Percentiles rank a stretch among this genome's conserved stretches.
Evolutionary conservation across 768 basidiomycete genomes (phyloP).

Genomic region (Lactifluus subvellereus): DNA sequence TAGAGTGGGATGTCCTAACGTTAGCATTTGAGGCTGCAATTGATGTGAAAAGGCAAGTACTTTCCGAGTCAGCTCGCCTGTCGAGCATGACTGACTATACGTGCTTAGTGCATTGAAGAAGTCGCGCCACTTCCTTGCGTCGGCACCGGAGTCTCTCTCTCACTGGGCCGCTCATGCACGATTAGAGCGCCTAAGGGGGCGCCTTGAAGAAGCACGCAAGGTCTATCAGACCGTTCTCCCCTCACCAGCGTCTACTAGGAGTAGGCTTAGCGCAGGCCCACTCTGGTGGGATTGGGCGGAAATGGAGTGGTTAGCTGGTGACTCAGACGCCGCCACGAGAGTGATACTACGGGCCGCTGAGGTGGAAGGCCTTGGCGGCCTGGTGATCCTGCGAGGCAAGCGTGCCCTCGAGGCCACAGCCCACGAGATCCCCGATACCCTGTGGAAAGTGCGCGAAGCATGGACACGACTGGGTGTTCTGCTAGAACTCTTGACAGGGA

Average conservation of each 20-base stretch:
- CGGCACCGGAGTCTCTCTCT: constrained; percentile 47
- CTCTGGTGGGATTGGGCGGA: constrained; percentile 86
- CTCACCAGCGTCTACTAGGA: constrained; percentile 36
- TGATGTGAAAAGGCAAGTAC: constrained; percentile 50
- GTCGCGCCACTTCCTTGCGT: constrained; percentile 58
- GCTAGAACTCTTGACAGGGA: constrained; percentile 51
- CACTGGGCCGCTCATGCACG: constrained; percentile 77
- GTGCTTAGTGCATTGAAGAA: constrained; percentile 55
- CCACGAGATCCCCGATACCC: constrained; percentile 25
- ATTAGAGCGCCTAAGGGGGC: constrained; percentile 61
- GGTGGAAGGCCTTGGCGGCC: constrained; percentile 46
- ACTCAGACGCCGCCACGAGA: constrained; percentile 44
- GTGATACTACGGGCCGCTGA: constrained; percentile 52
- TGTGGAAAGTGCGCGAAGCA: constrained; percentile 54
- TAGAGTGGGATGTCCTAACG: constrained; percentile 58
- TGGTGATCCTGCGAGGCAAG: constrained; percentile 58
- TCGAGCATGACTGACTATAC: background rate
- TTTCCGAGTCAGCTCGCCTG: background rate
- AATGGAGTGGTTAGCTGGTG: constrained; percentile 67
- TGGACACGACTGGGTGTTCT: constrained; percentile 65
- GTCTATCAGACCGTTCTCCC: constrained; percentile 65
- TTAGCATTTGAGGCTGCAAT: constrained; percentile 63
- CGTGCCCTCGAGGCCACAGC: constrained; percentile 50
- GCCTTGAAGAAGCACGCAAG: constrained; percentile 65
- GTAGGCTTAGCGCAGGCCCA: constrained; percentile 35